Evolutionary conservation across 148 eudicot genomes (phyloP), one percentile per base, ranked within the genome.

Genomic region (Amaranthus palmeri): DNA sequence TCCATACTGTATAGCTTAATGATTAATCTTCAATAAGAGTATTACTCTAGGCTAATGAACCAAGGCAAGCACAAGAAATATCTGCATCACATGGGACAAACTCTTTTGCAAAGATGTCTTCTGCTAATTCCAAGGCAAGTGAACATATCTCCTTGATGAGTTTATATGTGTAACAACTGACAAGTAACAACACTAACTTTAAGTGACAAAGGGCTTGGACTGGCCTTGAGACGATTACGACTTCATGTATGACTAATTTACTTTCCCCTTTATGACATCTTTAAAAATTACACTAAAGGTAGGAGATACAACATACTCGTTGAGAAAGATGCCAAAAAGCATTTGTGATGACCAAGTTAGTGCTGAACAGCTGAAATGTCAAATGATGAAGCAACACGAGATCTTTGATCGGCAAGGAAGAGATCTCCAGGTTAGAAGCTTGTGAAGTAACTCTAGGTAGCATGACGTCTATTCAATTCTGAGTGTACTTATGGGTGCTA

Each of bases 381-480:
- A 72, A 72, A 74, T 67, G 57, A 40, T 84, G 79, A 93, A 86
- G 85, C 86, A 84, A 64, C 78, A 69, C 51, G 85, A 76, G 77
- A 82, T 85, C 43, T 80, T 93, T 82, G 92, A 86, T 65, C 84
- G 81, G 74, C 98, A 93, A 65, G 86, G 86, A 61, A 81, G 67
- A 77, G 91, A 93, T 81, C 84, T 93, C 70, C 87, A 79, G 83
- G 98, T 93, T 82, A 73, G 71, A 54, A 52, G 43, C 60, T 54
- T 58, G 40, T 48, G 1, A 13, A 25, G 48, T 60, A 10, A 53
- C 36, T 36, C 54, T 41, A 8, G 9, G 40, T 46, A 17, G 25
- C 67, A 8, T 43, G 54, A 68, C 49, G 46, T 59, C 67, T 59
- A 40, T 53, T 68, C 25, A 54, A 48, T 42, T n/a, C 43, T 36